Conservation (phyloP, 306 rosid genomes). For the Oxytropis ochrocephala region DNA sequence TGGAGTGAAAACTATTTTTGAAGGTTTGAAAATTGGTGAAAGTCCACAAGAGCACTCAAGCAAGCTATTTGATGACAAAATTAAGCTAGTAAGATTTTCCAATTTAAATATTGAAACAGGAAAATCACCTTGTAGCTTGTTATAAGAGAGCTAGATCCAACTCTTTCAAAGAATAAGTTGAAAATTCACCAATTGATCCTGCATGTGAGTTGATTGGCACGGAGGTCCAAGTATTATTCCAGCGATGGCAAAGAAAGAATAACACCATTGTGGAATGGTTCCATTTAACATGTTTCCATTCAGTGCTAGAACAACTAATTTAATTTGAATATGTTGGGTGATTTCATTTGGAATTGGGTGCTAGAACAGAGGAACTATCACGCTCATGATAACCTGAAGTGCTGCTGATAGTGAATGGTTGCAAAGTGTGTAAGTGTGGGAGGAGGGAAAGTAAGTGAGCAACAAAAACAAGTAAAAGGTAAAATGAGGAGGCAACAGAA, state of each 20-base stretch:
- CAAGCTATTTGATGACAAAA: neutral
- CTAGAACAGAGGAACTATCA: too few species aligned
- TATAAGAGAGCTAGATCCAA: neutral
- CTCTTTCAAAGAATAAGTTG: neutral
- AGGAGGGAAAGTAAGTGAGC: too few species aligned
- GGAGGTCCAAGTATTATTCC: accelerated
- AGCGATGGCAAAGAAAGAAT: neutral
- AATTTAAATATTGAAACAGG: constrained; percentile 12
- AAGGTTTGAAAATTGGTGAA: neutral
- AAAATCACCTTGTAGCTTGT: constrained; percentile 1
- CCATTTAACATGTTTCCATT: neutral
- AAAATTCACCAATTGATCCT: neutral
- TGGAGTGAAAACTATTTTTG: neutral
- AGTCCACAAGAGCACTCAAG: neutral
- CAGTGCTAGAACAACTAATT: accelerated
- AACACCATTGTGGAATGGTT: neutral
- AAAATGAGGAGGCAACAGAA: too few species aligned
- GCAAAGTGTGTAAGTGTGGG: too few species aligned
- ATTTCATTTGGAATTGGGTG: neutral
- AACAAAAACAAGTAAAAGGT: too few species aligned
- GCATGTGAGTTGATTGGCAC: neutral
- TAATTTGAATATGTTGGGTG: neutral
- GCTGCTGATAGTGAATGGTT: too few species aligned
- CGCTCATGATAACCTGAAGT: too few species aligned
- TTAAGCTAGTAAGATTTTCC: neutral